These are phyloP conservation scores for Ramalina peruviana DNA, from an alignment of 495 filamentous ascomycete species.

Conservation along the genomic window DNA sequence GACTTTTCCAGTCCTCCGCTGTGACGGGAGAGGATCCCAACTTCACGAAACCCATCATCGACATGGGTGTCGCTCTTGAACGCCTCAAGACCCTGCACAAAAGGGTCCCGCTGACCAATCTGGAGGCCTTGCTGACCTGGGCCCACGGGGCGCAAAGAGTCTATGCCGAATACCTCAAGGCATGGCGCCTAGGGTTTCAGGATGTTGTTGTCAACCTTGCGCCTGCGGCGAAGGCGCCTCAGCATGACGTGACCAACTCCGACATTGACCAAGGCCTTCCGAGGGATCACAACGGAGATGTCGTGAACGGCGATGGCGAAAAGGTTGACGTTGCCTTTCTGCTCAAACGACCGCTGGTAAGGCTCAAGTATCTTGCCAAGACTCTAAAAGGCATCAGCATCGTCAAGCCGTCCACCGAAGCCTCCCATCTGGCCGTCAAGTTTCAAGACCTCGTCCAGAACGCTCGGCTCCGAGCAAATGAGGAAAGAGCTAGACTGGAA, in stretches of 20 bases:
- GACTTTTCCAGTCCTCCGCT: slow-evolving; percentile 47
- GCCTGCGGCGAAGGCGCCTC: slow-evolving; percentile 42
- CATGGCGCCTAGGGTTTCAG: slow-evolving; percentile 90
- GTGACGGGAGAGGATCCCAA: slow-evolving; percentile 40
- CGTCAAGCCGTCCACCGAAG: slow-evolving; percentile 41
- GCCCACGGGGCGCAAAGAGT: slow-evolving; percentile 58
- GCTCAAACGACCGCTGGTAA: slow-evolving; percentile 74
- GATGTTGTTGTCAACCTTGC: slow-evolving; percentile 90
- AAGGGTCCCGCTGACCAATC: slow-evolving; percentile 56
- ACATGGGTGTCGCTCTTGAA: slow-evolving; percentile 87
- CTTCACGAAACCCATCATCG: slow-evolving; percentile 77
- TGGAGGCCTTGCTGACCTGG: slow-evolving; percentile 62
- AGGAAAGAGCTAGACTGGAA: slow-evolving; percentile 76
- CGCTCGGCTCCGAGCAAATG: slow-evolving; percentile 62
- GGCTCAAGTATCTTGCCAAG: slow-evolving; percentile 77
- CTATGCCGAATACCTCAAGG: slow-evolving; percentile 77
- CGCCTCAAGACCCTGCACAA: slow-evolving; percentile 67
- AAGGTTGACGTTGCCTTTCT: slow-evolving; percentile 90
- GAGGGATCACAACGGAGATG: slow-evolving; percentile 63
- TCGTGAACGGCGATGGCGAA: slow-evolving; percentile 66
- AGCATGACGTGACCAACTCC: slow-evolving; percentile 24
- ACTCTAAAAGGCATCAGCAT: slow-evolving; percentile 57
- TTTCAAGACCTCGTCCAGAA: slow-evolving; percentile 64
- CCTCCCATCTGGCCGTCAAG: slow-evolving; percentile 37
- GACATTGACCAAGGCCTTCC: slow-evolving; percentile 55